Evolutionary conservation across 768 basidiomycete genomes (phyloP).

Genomic region (Mrakia blollopis): DNA sequence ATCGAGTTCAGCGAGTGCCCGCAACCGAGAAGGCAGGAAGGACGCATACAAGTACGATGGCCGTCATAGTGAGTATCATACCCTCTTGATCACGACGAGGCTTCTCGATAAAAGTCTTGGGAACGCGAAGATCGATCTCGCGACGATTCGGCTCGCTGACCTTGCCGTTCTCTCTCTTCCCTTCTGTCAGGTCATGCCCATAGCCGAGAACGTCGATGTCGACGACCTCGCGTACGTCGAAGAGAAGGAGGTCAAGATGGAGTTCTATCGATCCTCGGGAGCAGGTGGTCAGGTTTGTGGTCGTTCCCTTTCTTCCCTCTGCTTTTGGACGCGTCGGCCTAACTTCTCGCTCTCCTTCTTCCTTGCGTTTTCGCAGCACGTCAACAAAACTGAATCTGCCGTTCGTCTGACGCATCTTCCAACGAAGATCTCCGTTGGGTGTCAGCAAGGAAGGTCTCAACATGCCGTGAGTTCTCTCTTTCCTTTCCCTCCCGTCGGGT

Average conservation of each 20-base stretch:
- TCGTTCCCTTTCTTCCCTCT: neutral
- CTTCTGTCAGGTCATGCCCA: constrained; percentile 67
- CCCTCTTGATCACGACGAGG: neutral
- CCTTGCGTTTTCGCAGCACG: constrained; percentile 58
- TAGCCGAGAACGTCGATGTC: constrained; percentile 58
- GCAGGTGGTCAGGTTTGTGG: constrained; percentile 82
- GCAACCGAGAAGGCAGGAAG: constrained; percentile 81
- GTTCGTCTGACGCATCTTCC: constrained; percentile 90
- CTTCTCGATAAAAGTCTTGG: neutral
- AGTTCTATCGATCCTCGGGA: constrained; percentile 94
- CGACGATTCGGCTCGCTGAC: neutral
- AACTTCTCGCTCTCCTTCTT: neutral
- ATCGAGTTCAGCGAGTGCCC: constrained; percentile 90
- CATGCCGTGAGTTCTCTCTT: constrained; percentile 61
- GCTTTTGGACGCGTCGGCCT: neutral
- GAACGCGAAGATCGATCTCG: neutral
- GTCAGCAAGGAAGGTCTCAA: constrained; percentile 96
- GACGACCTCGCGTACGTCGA: constrained; percentile 66
- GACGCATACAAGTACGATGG: constrained; percentile 86
- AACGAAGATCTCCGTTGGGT: constrained; percentile 88
- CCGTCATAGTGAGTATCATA: constrained; percentile 63
- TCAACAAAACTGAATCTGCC: constrained; percentile 97
- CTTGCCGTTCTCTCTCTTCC: neutral
- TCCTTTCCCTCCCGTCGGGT: neutral
- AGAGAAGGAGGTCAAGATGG: constrained; percentile 73